Percentiles rank a stretch among this genome's conserved stretches.
Evolutionary conservation across 1,284 basidiomycete species (phyloP).

Genomic region (Vanrija pseudolonga): DNA sequence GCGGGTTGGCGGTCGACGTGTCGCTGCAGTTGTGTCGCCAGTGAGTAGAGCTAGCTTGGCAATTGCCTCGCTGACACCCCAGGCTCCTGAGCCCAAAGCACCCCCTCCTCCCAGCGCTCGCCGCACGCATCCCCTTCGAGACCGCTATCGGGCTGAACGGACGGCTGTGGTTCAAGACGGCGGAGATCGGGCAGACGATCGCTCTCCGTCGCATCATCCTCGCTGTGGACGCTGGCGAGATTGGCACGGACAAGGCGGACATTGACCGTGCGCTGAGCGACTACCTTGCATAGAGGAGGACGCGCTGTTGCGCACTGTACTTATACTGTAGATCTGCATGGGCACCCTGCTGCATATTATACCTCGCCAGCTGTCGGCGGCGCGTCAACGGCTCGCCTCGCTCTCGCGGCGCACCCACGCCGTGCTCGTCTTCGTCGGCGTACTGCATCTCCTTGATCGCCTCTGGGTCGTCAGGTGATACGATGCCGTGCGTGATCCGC

Average conservation of each 20-base stretch:
- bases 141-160: conserved; percentile 54
- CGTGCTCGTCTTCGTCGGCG: too few species aligned
- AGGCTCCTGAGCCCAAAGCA: conserved; percentile 49
- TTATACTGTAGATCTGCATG: too few species aligned
- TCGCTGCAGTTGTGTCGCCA: conserved; percentile 44
- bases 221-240: conserved; percentile 34
- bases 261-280: conserved; percentile 29
- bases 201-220: conserved; percentile 44
- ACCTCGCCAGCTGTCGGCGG: neutral
- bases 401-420: too few species aligned
- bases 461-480: too few species aligned
- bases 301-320: too few species aligned
- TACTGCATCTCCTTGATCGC: too few species aligned
- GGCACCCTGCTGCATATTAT: too few species aligned
- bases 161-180: conserved; percentile 52
- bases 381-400: too few species aligned
- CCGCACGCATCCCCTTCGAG: conserved; percentile 50
- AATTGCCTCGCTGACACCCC: conserved; percentile 1
- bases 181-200: conserved; percentile 44
- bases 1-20: conserved; percentile 45
- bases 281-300: conserved; percentile 9
- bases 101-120: conserved; percentile 40
- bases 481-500: too few species aligned
- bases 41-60: conserved; percentile 25
- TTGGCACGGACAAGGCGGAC: conserved; percentile 28